phyloP scores from a whole-genome alignment of 1,139 yeast species.

The Geotrichum aggregatum region DNA sequence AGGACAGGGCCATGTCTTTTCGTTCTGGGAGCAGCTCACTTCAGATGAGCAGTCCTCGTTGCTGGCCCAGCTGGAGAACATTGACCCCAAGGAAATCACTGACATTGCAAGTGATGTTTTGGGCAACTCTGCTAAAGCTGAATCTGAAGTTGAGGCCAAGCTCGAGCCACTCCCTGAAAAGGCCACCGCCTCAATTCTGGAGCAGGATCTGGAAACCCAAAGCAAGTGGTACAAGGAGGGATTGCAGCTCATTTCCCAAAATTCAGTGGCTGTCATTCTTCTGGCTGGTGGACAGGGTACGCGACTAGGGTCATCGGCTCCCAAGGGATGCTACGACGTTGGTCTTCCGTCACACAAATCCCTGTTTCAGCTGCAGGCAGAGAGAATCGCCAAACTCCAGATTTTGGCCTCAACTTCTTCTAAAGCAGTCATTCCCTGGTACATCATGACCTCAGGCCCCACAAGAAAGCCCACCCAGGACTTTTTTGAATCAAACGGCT shows the following conservation, averaged over 20 bases:
- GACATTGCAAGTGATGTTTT: constrained; percentile 33
- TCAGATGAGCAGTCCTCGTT: constrained; percentile 32
- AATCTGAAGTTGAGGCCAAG: constrained; percentile 17
- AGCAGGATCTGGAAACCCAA: constrained; percentile 25
- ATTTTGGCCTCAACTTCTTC: constrained; percentile 44
- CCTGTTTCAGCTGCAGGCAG: constrained; percentile 89
- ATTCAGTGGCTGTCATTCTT: constrained; percentile 80
- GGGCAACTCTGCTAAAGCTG: constrained; percentile 13
- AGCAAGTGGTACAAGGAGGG: constrained; percentile 58
- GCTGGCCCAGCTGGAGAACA: constrained; percentile 35
- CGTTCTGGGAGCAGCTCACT: constrained; percentile 38
- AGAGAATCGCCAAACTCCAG: constrained; percentile 66
- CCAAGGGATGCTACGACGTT: constrained; percentile 92
- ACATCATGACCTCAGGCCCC: constrained; percentile 93
- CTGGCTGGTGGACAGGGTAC: constrained; percentile 99
- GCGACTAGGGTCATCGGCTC: constrained; percentile 79
- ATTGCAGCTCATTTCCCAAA: constrained; percentile 58
- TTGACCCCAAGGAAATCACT: constrained; percentile 39
- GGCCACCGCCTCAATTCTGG: constrained; percentile 38
- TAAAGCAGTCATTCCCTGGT: constrained; percentile 61
- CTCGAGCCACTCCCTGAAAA: constrained; percentile 39
- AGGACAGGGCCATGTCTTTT: constrained; percentile 44
- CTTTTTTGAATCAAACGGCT: constrained; percentile 57
- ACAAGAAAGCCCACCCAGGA: constrained; percentile 73
- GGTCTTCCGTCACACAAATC: constrained; percentile 80